Conservation (phyloP, 768 basidiomycete genomes). For the Leccinum rimulosum region DNA sequence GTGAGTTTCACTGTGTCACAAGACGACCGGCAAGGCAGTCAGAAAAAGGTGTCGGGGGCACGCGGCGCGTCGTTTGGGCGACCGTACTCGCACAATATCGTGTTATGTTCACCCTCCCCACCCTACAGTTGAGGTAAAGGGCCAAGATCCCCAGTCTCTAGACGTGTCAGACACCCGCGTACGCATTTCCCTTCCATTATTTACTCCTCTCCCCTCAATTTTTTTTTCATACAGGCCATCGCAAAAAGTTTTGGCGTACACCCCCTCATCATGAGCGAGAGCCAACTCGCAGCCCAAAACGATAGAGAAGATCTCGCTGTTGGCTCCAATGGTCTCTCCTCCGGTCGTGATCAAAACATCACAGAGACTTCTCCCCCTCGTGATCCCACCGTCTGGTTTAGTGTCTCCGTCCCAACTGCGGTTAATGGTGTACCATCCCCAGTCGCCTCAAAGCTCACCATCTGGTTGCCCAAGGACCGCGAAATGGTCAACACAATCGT, state of each 20-base stretch:
- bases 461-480: constrained; percentile 80
- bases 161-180: constrained; percentile 75
- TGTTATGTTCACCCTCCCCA: constrained; percentile 11
- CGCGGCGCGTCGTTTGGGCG: not conserved
- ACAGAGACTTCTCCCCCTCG: constrained; percentile 56
- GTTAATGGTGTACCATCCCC: constrained; percentile 25
- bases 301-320: constrained; percentile 78
- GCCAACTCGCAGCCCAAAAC: constrained; percentile 48
- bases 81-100: not conserved
- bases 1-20: constrained; percentile 42
- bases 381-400: constrained; percentile 60
- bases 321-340: constrained; percentile 66
- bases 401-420: constrained; percentile 51
- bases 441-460: constrained; percentile 32
- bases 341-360: constrained; percentile 63
- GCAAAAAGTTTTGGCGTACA: constrained; percentile 81
- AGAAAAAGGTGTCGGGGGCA: constrained; percentile 33
- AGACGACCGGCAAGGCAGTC: constrained; percentile 50
- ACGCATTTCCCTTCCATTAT: not conserved
- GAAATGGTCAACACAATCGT: constrained; percentile 59
- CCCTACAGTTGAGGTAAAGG: constrained; percentile 49
- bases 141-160: constrained; percentile 75
- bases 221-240: constrained; percentile 44
- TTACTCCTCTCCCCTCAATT: constrained; percentile 3
- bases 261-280: constrained; percentile 62